A percentile compares a stretch with the other conserved stretches of the same genome.
Evolutionary conservation across 1,139 yeast genomes (phyloP).

Genomic region (Starmera stellimalicola): DNA sequence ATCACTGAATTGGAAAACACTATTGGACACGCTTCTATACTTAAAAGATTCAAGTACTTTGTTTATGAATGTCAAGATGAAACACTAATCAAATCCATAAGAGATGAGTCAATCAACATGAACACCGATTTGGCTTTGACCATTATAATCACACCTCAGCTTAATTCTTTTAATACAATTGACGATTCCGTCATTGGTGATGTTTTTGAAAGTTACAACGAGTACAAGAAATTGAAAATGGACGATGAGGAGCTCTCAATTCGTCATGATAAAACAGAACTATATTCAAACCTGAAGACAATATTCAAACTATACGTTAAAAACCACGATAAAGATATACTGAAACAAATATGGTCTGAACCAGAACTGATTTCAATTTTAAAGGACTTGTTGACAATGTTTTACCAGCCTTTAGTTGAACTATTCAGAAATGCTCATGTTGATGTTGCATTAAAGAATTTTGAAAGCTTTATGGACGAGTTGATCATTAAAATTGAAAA

Average conservation of each 20-base stretch:
- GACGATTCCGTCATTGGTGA: constrained; percentile 13
- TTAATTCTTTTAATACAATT: constrained; percentile 9
- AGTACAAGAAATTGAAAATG: constrained; percentile 13
- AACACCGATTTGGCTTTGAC: constrained; percentile 26
- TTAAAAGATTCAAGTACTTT: constrained; percentile 19
- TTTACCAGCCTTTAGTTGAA: constrained; percentile 76
- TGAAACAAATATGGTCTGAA: constrained; percentile 78
- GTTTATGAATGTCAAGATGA: constrained; percentile 23
- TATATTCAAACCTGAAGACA: constrained; percentile 34
- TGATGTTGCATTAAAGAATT: constrained; percentile 64
- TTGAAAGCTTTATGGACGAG: constrained; percentile 68
- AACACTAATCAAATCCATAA: constrained; percentile 23
- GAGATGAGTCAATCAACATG: constrained; percentile 26
- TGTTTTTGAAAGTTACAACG: constrained; percentile 21
- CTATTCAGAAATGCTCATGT: constrained; percentile 71
- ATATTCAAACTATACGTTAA: constrained; percentile 58
- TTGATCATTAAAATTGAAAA: constrained; percentile 44
- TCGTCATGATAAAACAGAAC: constrained; percentile 14
- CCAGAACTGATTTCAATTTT: constrained; percentile 65
- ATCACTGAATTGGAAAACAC: constrained; percentile 36
- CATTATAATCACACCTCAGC: constrained; percentile 20
- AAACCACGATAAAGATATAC: constrained; percentile 61
- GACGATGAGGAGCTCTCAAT: constrained; percentile 6
- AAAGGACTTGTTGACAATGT: constrained; percentile 63
- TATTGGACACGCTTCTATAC: constrained; percentile 21